Base-by-base conservation (phyloP, 345 rosid genomes). In the Eutrema heterophyllum region DNA sequence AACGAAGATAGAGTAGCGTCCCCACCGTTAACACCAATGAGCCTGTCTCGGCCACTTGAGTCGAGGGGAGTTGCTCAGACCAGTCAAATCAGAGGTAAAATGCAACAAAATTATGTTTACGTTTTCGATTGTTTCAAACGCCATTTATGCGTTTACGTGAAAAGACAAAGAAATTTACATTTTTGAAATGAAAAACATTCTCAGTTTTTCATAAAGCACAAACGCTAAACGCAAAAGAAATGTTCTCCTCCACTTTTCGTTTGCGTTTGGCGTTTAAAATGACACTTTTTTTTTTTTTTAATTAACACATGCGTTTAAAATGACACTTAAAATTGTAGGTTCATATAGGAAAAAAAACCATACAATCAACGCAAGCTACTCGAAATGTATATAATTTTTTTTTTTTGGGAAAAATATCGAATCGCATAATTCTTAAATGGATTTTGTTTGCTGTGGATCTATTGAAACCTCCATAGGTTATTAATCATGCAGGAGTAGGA, bases 21-120 rank as follows among this genome's bases (percentile, higher is more conserved):
- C 55, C 98, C 98, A 6, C 96, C 97, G 13, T 53, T 90, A 76
- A 89, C 91, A 3, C 97, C 97, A 15, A 87, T 92, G 62, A 83
- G 85, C 72, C 81, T 88, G 14, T 64, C 80, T 51, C 38, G 72
- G 56, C 72, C 81, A 27, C 63, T 71, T 57, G 73, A 67, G 67
- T 9, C 93, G 39, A 81, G 81, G 32, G 59, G 75, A 62, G 66
- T 65, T 61, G 73, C 85, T 59, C 91, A 80, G 73, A 80, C 89
- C 40, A 83, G 86, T 81, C 83, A 86, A 79, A 80, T 78, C 41
- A 86, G 91, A 90, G 98, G 97, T 89, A 80, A 87, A 50, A 68
- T 12, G 10, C 10, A 24, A 16, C 16, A 1, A 5, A 26, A 26
- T 9, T 4, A 53, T 30, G 15, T 68, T 40, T 41, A 30, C 38